Evolutionary conservation across 306 rosid genomes (phyloP).

Genomic region (Quercus aquifolioides): DNA sequence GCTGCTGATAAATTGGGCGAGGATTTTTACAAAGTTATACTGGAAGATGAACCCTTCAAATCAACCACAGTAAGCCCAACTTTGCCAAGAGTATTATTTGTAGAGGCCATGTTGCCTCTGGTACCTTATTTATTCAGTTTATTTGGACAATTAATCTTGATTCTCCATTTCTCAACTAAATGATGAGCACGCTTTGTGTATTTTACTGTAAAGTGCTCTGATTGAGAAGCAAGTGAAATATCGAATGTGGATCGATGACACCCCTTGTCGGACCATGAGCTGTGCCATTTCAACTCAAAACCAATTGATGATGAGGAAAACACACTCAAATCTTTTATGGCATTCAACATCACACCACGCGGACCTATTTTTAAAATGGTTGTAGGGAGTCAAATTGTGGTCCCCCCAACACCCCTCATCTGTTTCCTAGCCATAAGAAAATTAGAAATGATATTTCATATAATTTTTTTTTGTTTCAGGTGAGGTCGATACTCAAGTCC

Average conservation of each 20-base stretch:
- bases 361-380: too few species aligned
- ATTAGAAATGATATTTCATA: neutral
- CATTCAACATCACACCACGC: too few species aligned
- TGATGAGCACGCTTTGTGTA: neutral
- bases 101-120: neutral
- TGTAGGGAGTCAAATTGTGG: too few species aligned
- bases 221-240: neutral
- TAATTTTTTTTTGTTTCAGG: slow-evolving; percentile 50
- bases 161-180: neutral
- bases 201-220: neutral
- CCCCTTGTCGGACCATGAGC: neutral
- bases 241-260: neutral
- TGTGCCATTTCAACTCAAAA: too few species aligned
- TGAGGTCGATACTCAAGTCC: slow-evolving; percentile 57
- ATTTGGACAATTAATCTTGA: neutral
- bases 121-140: neutral
- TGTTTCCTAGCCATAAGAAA: neutral
- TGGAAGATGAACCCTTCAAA: slow-evolving; percentile 92
- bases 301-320: too few species aligned
- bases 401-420: neutral
- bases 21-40: slow-evolving; percentile 77
- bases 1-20: slow-evolving; percentile 72
- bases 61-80: slow-evolving; percentile 74
- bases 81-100: neutral
- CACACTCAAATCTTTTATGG: too few species aligned